Percentiles rank a stretch among this genome's conserved stretches.
These are phyloP conservation scores for Xylaria arbuscula DNA, from an alignment of 2,329 filamentous ascomycete genomes.

Conservation along the genomic window DNA sequence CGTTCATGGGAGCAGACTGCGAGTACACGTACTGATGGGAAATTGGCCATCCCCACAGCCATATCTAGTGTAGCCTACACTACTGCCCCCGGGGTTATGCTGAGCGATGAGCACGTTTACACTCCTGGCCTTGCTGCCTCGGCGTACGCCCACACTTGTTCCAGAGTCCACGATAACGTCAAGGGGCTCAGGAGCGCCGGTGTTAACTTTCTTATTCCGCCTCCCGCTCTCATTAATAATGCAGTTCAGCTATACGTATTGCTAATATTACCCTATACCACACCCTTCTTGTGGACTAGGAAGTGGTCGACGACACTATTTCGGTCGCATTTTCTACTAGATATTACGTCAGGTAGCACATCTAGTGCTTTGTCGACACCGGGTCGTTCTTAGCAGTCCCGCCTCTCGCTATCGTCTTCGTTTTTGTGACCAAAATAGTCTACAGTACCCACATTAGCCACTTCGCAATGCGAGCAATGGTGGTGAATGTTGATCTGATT, in stretches of 20 bases:
- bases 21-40: constrained; percentile 10
- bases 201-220: constrained; percentile 1
- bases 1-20: background rate
- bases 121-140: constrained; percentile 13
- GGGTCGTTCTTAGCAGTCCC: background rate
- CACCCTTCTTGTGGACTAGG: background rate
- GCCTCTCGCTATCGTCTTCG: constrained; percentile 15
- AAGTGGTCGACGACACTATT: constrained; percentile 18
- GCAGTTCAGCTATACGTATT: background rate
- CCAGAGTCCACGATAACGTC: background rate
- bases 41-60: constrained; percentile 29
- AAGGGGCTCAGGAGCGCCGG: background rate
- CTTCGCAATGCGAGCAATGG: constrained; percentile 3
- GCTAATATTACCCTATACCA: background rate
- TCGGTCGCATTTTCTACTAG: constrained; percentile 28
- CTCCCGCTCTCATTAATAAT: background rate
- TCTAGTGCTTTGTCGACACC: constrained; percentile 20
- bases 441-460: constrained; percentile 20
- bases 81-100: background rate
- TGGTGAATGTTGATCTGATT: constrained; percentile 13
- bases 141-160: background rate
- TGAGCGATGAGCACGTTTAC: constrained; percentile 1
- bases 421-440: constrained; percentile 24
- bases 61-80: constrained; percentile 9
- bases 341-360: constrained; percentile 34